Percentiles rank a stretch among this genome's conserved stretches.
These are phyloP conservation scores for Primulina huaijiensis DNA, from an alignment of 257 asterid species.

Conservation along the genomic window DNA sequence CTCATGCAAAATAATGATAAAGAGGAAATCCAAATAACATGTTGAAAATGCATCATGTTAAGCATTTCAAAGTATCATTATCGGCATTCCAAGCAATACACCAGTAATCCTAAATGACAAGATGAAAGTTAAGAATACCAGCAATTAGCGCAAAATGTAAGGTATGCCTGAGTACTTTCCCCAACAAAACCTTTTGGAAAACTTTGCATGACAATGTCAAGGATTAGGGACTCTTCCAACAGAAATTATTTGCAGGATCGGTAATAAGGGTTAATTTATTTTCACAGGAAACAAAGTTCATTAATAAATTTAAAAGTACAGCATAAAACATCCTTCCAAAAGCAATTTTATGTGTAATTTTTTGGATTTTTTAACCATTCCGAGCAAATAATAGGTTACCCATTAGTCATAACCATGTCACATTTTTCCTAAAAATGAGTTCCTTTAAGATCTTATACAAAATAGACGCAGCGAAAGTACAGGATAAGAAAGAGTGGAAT, in stretches of 20 bases:
- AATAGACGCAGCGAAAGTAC: background rate
- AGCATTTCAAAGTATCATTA: background rate
- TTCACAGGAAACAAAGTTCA: background rate
- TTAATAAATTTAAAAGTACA: background rate
- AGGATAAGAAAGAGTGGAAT: background rate
- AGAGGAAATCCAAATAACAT: background rate
- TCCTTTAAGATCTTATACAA: background rate
- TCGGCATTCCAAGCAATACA: background rate
- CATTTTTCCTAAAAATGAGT: background rate
- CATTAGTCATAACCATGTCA: background rate
- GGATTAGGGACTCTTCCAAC: background rate
- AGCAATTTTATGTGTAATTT: background rate
- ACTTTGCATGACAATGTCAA: background rate
- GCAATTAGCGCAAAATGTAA: background rate
- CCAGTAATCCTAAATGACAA: background rate
- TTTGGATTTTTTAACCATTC: background rate
- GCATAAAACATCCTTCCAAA: background rate
- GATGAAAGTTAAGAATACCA: background rate
- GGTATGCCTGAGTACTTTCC: background rate
- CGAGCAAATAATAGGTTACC: background rate
- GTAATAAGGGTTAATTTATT: no score
- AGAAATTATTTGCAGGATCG: background rate
- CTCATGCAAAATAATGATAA: background rate
- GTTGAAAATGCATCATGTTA: background rate
- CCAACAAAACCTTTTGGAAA: background rate